A percentile compares a stretch with the other conserved stretches of the same genome.
Conservation (phyloP, 179 eudicot species). For the Carnegiea gigantea region DNA sequence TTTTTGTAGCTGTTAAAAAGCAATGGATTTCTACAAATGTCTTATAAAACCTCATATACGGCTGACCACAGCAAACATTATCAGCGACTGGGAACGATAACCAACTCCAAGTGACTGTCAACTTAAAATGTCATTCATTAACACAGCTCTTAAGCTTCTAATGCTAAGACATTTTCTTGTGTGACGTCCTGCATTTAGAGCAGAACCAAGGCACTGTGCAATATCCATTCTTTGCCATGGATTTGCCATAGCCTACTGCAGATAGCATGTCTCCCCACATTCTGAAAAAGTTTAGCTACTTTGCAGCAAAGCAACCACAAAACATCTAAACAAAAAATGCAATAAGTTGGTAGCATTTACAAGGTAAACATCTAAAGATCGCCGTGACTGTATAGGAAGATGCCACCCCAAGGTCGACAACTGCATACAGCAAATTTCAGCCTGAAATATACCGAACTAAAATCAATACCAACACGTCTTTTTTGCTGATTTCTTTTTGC, state of each 20-base stretch:
- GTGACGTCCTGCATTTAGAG: neutral
- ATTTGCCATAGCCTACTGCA: neutral
- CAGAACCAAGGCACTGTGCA: neutral
- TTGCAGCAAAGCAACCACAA: constrained; percentile 1
- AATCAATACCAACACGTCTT: neutral
- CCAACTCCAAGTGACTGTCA: neutral
- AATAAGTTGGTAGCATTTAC: constrained; percentile 11
- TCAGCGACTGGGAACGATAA: neutral
- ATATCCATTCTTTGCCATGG: constrained; percentile 10
- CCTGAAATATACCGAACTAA: neutral
- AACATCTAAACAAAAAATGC: neutral
- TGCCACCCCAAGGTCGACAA: too few relatives aligned
- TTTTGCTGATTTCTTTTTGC: too few relatives aligned
- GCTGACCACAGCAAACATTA: neutral
- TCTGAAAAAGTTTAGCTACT: neutral
- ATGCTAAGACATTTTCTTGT: neutral
- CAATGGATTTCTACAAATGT: neutral
- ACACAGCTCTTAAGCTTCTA: neutral
- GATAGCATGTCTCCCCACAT: neutral
- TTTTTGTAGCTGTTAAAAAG: neutral
- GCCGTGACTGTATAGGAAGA: neutral
- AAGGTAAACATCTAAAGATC: neutral
- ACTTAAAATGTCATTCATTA: neutral
- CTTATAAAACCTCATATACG: neutral
- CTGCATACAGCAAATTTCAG: constrained; percentile 11